Percentiles rank a stretch among this genome's conserved stretches.
phyloP scores from a whole-genome alignment of 495 filamentous ascomycete species.

The Neurospora cerealis region DNA sequence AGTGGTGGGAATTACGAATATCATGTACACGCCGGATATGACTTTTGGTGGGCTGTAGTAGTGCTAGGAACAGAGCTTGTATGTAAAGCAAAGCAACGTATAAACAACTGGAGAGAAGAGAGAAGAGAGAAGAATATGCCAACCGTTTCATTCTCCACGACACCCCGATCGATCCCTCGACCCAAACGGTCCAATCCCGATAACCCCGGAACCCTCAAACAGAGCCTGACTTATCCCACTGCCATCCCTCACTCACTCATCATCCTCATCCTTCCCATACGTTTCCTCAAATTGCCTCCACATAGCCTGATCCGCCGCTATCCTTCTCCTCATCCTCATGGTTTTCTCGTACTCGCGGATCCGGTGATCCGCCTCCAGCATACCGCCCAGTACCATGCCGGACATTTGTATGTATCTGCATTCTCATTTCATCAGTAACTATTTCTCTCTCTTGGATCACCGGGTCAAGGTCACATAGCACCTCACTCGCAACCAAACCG shows the following conservation, averaged over 20 bases:
- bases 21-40: not conserved
- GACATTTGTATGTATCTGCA: conserved; percentile 74
- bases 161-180: not conserved
- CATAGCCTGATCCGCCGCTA: conserved; percentile 50
- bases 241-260: conserved; percentile 12
- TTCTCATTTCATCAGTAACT: not conserved
- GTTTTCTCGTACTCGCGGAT: conserved; percentile 57
- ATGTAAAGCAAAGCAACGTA: not conserved
- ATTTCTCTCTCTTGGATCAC: not conserved
- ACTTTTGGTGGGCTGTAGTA: not conserved
- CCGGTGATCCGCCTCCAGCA: conserved; percentile 71
- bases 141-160: not conserved
- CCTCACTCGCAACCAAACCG: not conserved
- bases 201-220: not conserved
- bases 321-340: conserved; percentile 53
- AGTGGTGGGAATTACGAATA: not conserved
- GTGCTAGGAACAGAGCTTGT: not conserved
- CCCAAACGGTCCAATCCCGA: not conserved
- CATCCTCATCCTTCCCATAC: conserved; percentile 27
- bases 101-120: not conserved
- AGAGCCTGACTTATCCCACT: not conserved
- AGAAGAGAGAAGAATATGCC: not conserved
- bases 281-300: conserved; percentile 44
- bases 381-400: conserved; percentile 75
- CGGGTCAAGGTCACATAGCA: not conserved